Evolutionary conservation across 2,329 filamentous ascomycete species (phyloP), one percentile per base, ranked within the genome.

Genomic region (Penicillium freii): DNA sequence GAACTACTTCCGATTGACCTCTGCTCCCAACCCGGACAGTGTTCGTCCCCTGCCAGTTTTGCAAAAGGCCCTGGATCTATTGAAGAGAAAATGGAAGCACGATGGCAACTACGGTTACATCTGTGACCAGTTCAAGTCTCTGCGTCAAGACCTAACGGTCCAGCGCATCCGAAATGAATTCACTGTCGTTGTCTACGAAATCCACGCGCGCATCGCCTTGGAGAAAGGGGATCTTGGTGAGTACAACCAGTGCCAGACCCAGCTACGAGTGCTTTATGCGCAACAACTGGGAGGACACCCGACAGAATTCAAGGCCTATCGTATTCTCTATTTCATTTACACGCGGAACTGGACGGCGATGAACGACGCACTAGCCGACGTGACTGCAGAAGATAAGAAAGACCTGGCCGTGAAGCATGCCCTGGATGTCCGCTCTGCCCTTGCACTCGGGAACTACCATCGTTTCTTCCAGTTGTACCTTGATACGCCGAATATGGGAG

Each of bases 211-310:
- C 60, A 97, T 99, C 78, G 94, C 94, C 66, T 82, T 99, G 77
- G 93, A 99, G 78, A 97, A 95, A 84, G 92, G 90, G 79, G 94
- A 99, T 82, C 86, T 97, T 81, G 93, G 94, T 99, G 94, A 99
- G 94, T 99, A 99, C 94, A 99, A 99, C 82, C 94, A 99, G 84
- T 99, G 94, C 78, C 94, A 99, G 82, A 97, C 94, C 71, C 94
- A 99, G 80, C 83, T 99, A 73, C 91, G 91, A 77, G 91, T 89
- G 65, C 81, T 99, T 70, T 97, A 99, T 78, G 85, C 86, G 75
- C 85, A 91, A 79, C 89, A 90, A 66, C 81, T 96, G 74, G 91
- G 91, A 72, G 94, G 93, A 70, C 92, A 92, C 76, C 87, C 90
- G 72, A 87, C 90, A 79, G 94, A 99, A 78, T 99, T 99, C 80